Conservation (phyloP, 2,329 filamentous ascomycete genomes). For the Orbilia javanica region DNA sequence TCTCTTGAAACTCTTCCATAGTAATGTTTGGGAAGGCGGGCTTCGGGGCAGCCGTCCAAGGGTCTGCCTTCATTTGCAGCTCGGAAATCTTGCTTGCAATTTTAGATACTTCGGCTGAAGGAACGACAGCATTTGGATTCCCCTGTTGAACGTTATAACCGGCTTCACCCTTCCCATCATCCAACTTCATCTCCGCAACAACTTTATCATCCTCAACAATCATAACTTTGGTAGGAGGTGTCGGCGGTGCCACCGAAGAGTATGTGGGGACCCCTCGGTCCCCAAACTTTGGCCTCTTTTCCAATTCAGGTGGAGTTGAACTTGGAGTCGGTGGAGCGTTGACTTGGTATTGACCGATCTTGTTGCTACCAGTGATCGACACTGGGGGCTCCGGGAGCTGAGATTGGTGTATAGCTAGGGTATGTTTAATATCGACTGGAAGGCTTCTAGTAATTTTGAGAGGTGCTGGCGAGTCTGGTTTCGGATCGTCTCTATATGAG, state of each 20-base stretch:
- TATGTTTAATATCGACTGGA: slow-evolving; percentile 52
- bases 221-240: slow-evolving; percentile 57
- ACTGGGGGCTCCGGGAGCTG: slow-evolving; percentile 40
- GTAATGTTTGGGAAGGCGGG: slow-evolving; percentile 45
- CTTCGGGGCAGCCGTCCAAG: slow-evolving; percentile 41
- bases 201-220: slow-evolving; percentile 51
- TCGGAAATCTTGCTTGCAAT: slow-evolving; percentile 56
- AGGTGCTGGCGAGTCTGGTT: slow-evolving; percentile 43
- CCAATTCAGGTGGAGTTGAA: slow-evolving; percentile 47
- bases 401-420: slow-evolving; percentile 39
- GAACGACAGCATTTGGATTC: slow-evolving; percentile 50
- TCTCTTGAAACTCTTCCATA: slow-evolving; percentile 55
- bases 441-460: slow-evolving; percentile 49
- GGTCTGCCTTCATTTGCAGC: slow-evolving; percentile 52
- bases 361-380: slow-evolving; percentile 46
- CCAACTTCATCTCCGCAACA: slow-evolving; percentile 46
- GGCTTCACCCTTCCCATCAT: slow-evolving; percentile 38
- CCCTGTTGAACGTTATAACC: slow-evolving; percentile 54
- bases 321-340: slow-evolving; percentile 51
- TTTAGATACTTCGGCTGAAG: slow-evolving; percentile 50
- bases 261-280: slow-evolving; percentile 53
- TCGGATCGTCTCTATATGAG: slow-evolving; percentile 17
- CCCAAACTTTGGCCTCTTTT: slow-evolving; percentile 53
- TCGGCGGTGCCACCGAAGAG: slow-evolving; percentile 44
- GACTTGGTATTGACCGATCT: slow-evolving; percentile 45